Base-by-base conservation (phyloP, 768 basidiomycete species). In the Coprinopsis sp. region DNA sequence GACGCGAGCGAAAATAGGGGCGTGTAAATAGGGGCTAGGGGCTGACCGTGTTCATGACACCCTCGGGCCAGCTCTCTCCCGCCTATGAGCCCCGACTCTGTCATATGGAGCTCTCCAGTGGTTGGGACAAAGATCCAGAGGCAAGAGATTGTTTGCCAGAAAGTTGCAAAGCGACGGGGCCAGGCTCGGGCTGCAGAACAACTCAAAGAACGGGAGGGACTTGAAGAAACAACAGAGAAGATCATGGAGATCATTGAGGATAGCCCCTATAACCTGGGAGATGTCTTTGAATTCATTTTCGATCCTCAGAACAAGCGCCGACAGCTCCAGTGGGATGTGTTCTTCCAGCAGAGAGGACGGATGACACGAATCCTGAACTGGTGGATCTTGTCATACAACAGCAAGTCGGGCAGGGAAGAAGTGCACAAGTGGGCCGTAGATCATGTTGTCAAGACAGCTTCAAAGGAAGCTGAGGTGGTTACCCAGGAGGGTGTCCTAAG, bases 201-300 rank as follows among this genome's bases (percentile, higher is more conserved):
- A 7, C 10, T 10, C n/a, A 6, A 30, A 19, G 29, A 24, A 34
- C 7, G 23, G 19, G 4, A 39, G 29, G 30, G 19, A 23, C 18
- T 19, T 25, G 25, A 13, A 27, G 25, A 29, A 38, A 21, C 38
- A 16, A 31, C 60, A 16, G 33, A 54, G 3, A 25, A 36, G 8
- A 39, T 52, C 5, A 33, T 56, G 2, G 30, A 41, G 5, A 23
- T 31, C 12, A 30, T 58, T 8, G 13, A 42, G 6, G n/a, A 37
- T 2, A 37, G 47, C 11, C 49, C 51, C 1, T 22, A 57, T 16
- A 33, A 36, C 0, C 44, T 64, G 28, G 53, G 55, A 1, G 46
- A 63, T 3, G 46, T 61, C 11, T 40, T 66, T 13, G 30, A 56
- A 3, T 61, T 59, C 47, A 47, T 66, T 2, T 63, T 58, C 19